Conservation (phyloP, 106 monocot genomes). For the Acorus calamus region DNA sequence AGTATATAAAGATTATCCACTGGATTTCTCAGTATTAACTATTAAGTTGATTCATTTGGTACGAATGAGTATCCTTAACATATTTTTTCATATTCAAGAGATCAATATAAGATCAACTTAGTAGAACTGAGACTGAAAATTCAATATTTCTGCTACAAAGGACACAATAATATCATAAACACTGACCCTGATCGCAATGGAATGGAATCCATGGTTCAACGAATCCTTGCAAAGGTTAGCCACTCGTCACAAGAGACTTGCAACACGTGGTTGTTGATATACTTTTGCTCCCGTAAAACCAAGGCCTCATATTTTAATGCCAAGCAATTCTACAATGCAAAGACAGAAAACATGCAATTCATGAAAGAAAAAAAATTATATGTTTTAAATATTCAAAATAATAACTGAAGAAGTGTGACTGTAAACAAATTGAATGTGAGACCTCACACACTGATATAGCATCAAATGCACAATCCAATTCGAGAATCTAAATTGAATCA, state of each 20-base stretch:
- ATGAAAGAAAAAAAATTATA: not conserved
- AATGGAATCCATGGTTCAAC: slow-evolving; percentile 63
- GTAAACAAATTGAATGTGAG: too few relatives aligned
- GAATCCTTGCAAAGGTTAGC: slow-evolving; percentile 76
- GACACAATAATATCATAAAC: not conserved
- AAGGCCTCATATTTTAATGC: slow-evolving; percentile 83
- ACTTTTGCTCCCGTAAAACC: slow-evolving; percentile 48
- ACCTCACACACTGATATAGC: too few relatives aligned
- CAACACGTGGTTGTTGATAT: slow-evolving; percentile 15
- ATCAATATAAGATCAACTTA: too few relatives aligned
- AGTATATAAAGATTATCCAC: too few relatives aligned
- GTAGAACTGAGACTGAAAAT: too few relatives aligned
- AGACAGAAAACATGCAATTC: not conserved
- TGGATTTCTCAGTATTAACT: too few relatives aligned
- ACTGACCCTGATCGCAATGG: slow-evolving; percentile 66
- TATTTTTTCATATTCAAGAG: too few relatives aligned
- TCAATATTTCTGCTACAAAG: not conserved
- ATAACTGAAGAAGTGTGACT: too few relatives aligned
- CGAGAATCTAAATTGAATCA: too few relatives aligned
- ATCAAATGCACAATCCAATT: too few relatives aligned
- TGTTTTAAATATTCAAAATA: not conserved
- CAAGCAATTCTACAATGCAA: slow-evolving; percentile 62
- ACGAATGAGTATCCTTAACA: too few relatives aligned
- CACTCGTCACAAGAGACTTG: slow-evolving; percentile 72
- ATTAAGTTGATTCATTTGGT: too few relatives aligned